Conservation (phyloP, 176 grass and related monocot genomes). For the Rhynchospora tenuis region DNA sequence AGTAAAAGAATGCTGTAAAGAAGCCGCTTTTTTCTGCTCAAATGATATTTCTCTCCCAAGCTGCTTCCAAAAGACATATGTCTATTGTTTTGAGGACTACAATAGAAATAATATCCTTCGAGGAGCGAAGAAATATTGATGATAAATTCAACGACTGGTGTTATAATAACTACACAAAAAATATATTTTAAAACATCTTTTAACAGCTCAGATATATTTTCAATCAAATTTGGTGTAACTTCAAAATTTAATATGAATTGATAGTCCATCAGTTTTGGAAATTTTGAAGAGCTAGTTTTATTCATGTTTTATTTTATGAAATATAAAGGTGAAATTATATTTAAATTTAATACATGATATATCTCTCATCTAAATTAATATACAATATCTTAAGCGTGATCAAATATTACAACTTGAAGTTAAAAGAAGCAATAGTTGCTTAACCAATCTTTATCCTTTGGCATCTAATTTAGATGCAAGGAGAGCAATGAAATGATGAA, state of each 20-base stretch:
- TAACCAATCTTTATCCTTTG: too few species aligned
- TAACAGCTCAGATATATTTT: background rate
- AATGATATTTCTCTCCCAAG: conserved; percentile 2
- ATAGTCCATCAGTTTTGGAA: background rate
- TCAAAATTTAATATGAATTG: background rate
- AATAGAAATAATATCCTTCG: background rate
- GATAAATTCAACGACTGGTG: background rate
- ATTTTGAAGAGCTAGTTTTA: background rate
- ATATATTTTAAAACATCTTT: background rate
- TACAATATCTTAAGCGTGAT: too few species aligned
- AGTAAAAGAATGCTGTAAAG: conserved; percentile 11
- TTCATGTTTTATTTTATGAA: background rate
- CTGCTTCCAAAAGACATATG: background rate
- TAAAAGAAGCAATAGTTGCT: too few species aligned
- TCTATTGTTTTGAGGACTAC: background rate
- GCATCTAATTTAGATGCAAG: too few species aligned
- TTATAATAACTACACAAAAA: background rate
- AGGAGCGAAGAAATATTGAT: background rate
- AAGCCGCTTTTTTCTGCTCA: background rate
- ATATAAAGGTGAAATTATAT: background rate
- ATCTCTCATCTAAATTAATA: background rate
- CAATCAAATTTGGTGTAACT: background rate
- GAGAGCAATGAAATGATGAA: too few species aligned
- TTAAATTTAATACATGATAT: background rate
- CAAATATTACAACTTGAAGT: too few species aligned